These are phyloP conservation scores for Nannizziopsis barbatae DNA, from an alignment of 2,329 filamentous ascomycete species.

Conservation along the genomic window DNA sequence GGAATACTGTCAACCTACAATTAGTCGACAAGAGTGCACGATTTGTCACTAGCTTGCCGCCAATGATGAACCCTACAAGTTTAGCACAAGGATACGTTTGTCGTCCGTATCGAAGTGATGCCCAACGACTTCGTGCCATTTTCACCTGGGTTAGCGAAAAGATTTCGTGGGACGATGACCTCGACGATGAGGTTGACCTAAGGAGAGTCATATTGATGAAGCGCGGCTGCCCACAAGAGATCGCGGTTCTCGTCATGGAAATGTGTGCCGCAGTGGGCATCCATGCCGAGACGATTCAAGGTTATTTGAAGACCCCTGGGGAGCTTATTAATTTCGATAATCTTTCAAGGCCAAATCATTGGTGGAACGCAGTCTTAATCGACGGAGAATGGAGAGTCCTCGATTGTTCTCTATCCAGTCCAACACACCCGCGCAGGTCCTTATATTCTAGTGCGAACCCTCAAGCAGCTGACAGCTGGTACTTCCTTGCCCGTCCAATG, in stretches of 20 bases:
- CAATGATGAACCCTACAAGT: slow-evolving; percentile 67
- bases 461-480: slow-evolving; percentile 71
- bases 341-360: slow-evolving; percentile 84
- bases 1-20: slow-evolving; percentile 63
- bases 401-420: slow-evolving; percentile 83
- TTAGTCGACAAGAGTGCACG: slow-evolving; percentile 93
- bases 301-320: slow-evolving; percentile 82
- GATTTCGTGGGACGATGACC: slow-evolving; percentile 89
- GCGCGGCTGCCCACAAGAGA: slow-evolving; percentile 77
- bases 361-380: slow-evolving; percentile 90
- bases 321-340: slow-evolving; percentile 70
- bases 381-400: slow-evolving; percentile 95
- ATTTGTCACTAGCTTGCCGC: slow-evolving; percentile 73
- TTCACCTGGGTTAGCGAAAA: slow-evolving; percentile 98
- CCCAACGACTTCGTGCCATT: slow-evolving; percentile 83
- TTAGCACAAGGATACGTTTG: slow-evolving; percentile 88
- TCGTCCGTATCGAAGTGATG: slow-evolving; percentile 84
- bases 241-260: slow-evolving; percentile 74
- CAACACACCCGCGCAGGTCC: slow-evolving; percentile 70
- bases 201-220: slow-evolving; percentile 72
- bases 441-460: slow-evolving; percentile 63
- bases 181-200: slow-evolving; percentile 63
- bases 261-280: slow-evolving; percentile 90
- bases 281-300: slow-evolving; percentile 73
- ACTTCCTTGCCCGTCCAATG: slow-evolving; percentile 79